Conservation (phyloP, 2,329 filamentous ascomycete genomes). For the Pseudocercospora crystallina region DNA sequence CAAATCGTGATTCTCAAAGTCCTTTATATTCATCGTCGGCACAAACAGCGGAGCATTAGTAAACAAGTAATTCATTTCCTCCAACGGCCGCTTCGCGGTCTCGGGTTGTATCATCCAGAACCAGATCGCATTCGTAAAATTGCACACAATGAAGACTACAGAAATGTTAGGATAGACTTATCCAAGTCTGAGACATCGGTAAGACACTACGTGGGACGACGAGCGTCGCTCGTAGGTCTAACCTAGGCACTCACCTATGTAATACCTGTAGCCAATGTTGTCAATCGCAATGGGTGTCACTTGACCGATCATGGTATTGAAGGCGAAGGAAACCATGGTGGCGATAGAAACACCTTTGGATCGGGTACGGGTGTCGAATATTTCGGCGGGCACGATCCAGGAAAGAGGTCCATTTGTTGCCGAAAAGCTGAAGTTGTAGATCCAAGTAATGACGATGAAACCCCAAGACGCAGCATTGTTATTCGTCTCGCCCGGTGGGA, state of each 20-base stretch:
- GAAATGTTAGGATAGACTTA: no score
- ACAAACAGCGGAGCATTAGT: constrained; percentile 62
- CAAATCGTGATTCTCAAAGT: constrained; percentile 57
- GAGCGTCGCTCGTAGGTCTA: no score
- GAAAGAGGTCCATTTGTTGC: constrained; percentile 68
- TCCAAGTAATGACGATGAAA: constrained; percentile 75
- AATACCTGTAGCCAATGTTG: constrained; percentile 56
- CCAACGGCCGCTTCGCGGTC: constrained; percentile 62
- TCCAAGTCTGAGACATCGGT: no score
- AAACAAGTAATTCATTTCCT: constrained; percentile 68
- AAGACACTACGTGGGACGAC: no score
- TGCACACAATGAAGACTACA: constrained; percentile 63
- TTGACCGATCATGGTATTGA: constrained; percentile 74
- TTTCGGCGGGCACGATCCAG: constrained; percentile 45
- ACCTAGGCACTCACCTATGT: constrained; percentile 47
- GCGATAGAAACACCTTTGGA: constrained; percentile 73
- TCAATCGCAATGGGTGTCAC: constrained; percentile 63
- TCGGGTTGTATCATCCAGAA: constrained; percentile 65
- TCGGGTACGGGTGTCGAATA: constrained; percentile 69
- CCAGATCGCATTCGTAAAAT: constrained; percentile 66
- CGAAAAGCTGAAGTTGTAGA: constrained; percentile 77
- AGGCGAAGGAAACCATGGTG: constrained; percentile 69
- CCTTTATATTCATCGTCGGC: constrained; percentile 54
- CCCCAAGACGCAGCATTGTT: constrained; percentile 64
- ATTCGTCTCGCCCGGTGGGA: constrained; percentile 56